phyloP scores from a whole-genome alignment of 805 yeast genomes.

The Yamadazyma paraphyllophila region DNA sequence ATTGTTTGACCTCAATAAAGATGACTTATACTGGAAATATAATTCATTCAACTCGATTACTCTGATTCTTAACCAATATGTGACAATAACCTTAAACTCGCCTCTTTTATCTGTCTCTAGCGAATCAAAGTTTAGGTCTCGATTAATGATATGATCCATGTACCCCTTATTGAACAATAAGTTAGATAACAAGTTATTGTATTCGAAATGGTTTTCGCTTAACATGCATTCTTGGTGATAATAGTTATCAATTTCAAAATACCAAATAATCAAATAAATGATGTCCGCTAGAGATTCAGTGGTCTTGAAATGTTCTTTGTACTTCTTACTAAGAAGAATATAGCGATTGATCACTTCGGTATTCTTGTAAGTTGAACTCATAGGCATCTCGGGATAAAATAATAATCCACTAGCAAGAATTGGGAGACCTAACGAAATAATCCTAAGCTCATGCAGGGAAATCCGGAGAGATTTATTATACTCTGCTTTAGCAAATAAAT shows the following conservation, averaged over 20 bases:
- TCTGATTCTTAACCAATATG: slow-evolving; percentile 28
- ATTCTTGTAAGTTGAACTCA: slow-evolving; percentile 5
- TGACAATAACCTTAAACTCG: slow-evolving; percentile 19
- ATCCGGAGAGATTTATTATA: slow-evolving; percentile 4
- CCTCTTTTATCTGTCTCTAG: not conserved
- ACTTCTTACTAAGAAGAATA: slow-evolving; percentile 17
- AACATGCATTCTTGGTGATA: slow-evolving; percentile 18
- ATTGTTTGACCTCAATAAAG: slow-evolving; percentile 21
- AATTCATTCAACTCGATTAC: slow-evolving; percentile 25
- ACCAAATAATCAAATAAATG: slow-evolving; percentile 25
- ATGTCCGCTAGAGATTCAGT: slow-evolving; percentile 24
- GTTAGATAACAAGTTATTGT: slow-evolving; percentile 21
- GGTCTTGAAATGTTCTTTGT: slow-evolving; percentile 16
- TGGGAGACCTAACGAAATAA: slow-evolving; percentile 18
- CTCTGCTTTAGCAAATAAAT: slow-evolving; percentile 1
- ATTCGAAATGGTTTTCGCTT: slow-evolving; percentile 27
- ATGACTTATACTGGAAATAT: slow-evolving; percentile 28
- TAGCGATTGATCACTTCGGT: slow-evolving; percentile 17
- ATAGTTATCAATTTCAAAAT: slow-evolving; percentile 21
- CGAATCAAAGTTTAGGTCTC: slow-evolving; percentile 7
- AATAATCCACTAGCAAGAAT: slow-evolving; percentile 22
- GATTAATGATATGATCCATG: slow-evolving; percentile 12
- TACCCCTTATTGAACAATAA: slow-evolving; percentile 13
- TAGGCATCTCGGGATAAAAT: slow-evolving; percentile 6
- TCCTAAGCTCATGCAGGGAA: slow-evolving; percentile 15